These are phyloP conservation scores for Selaginella moellendorffii DNA, from an alignment of 75 land plant species.

Conservation along the genomic window DNA sequence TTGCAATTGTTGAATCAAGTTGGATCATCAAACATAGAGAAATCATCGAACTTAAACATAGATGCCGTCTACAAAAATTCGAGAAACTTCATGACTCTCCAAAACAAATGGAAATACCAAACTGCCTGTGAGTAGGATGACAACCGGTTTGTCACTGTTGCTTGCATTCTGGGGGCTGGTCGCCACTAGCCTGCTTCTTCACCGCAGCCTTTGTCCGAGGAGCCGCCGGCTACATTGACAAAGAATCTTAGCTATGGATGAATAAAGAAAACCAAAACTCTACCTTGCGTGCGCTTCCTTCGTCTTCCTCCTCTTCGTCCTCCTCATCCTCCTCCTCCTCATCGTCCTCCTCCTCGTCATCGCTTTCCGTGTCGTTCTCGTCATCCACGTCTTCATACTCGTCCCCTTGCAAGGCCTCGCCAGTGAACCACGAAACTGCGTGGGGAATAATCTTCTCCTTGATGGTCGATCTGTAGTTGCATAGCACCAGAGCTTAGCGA, in stretches of 20 bases:
- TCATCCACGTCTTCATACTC: conserved; percentile 31
- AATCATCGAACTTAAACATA: too few species aligned
- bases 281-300: conserved; percentile 13
- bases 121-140: too few species aligned
- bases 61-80: too few species aligned
- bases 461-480: conserved; percentile 43
- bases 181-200: conserved; percentile 26
- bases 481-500: too few species aligned
- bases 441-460: conserved; percentile 72
- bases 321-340: conserved; percentile 43
- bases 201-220: conserved; percentile 12
- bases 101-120: too few species aligned
- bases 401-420: conserved; percentile 54
- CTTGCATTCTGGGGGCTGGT: conserved; percentile 73
- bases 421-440: conserved; percentile 86
- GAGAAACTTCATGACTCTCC: too few species aligned
- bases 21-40: too few species aligned
- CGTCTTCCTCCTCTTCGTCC: conserved; percentile 30
- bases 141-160: too few species aligned
- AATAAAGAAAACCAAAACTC: background rate
- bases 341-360: conserved; percentile 37
- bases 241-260: background rate
- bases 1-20: too few species aligned
- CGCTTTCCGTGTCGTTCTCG: conserved; percentile 36
- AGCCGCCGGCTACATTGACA: background rate